Base-by-base conservation (phyloP, 495 filamentous ascomycete species). In the Aspergillus sclerotioniger region DNA sequence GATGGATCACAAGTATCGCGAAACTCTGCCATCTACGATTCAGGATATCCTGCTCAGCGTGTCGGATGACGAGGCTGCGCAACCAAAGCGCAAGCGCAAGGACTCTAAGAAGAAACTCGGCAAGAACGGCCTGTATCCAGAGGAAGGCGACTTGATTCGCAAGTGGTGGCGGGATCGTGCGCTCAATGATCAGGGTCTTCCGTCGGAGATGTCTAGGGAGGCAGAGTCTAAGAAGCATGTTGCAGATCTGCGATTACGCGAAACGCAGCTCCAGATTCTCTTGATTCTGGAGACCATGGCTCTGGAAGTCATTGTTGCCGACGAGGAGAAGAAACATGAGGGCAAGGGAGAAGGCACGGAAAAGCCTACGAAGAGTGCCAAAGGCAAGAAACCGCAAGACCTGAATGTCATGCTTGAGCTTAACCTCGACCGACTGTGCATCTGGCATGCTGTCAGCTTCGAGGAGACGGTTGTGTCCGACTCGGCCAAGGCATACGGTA, bases 211-310 rank as follows among this genome's bases (percentile, higher is more conserved):
- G 52, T 64, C 83, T 62, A 64, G 75, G 59, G 78, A 86, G 58
- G 67, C 85, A 62, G 73, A 82, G 65, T 70, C 76, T 1, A 85
- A 79, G 63, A 74, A 72, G 57, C 81, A 87, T 48, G 70, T 90
- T 32, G 81, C 84, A 7, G 84, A 86, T 55, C 67, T 95, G 46
- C 82, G 90, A 49, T 73, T 84, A 20, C 83, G 88, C 49, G 88
- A 97, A 71, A 95, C 91, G 0, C 89, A 96, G 62, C 71, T 96
- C 20, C 94, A 98, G 67, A 88, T 96, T 62, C 90, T 98, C 16
- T 69, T 98, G 25, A 88, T 96, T 43, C 77, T 98, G 9, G 94
- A 98, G 69, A 87, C 91, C 31, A 80, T 97, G 29, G 87, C 90
- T 13, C 73, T 98, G 35, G 87, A 91, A 61, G 52, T 62, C 58